These are phyloP conservation scores for Linnemannia exigua DNA, from an alignment of 192 early-diverging fungal genomes.

Conservation along the genomic window DNA sequence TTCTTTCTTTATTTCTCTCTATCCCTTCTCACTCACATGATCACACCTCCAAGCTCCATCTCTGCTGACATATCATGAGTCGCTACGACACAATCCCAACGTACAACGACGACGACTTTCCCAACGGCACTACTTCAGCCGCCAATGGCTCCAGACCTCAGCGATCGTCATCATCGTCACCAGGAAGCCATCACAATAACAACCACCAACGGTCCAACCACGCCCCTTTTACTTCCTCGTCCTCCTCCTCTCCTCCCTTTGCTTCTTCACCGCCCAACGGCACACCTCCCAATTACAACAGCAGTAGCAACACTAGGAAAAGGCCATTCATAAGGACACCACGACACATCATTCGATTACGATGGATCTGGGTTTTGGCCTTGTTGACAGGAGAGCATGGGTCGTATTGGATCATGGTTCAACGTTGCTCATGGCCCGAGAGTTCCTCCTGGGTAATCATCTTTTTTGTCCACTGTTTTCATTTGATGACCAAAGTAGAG, in stretches of 20 bases:
- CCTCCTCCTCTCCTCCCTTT: conserved; percentile 1
- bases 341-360: conserved; percentile 9
- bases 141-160: no score
- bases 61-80: conserved; percentile 3
- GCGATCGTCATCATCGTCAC: background rate
- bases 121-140: background rate
- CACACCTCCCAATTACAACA: background rate
- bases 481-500: no score
- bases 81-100: conserved; percentile 16
- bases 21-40: conserved; percentile 5
- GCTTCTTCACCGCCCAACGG: background rate
- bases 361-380: conserved; percentile 16
- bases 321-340: background rate
- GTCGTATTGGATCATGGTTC: conserved; percentile 25
- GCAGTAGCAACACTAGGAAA: background rate
- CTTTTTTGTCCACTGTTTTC: background rate
- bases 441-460: conserved; percentile 35
- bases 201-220: background rate
- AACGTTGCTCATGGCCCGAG: conserved; percentile 34
- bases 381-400: conserved; percentile 25
- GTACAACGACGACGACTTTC: background rate
- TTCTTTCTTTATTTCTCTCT: conserved; percentile 20
- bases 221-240: background rate
- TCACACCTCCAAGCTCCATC: no score
- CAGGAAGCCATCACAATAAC: background rate